Evolutionary conservation across 768 basidiomycete species (phyloP).

Genomic region (Mycena amicta): DNA sequence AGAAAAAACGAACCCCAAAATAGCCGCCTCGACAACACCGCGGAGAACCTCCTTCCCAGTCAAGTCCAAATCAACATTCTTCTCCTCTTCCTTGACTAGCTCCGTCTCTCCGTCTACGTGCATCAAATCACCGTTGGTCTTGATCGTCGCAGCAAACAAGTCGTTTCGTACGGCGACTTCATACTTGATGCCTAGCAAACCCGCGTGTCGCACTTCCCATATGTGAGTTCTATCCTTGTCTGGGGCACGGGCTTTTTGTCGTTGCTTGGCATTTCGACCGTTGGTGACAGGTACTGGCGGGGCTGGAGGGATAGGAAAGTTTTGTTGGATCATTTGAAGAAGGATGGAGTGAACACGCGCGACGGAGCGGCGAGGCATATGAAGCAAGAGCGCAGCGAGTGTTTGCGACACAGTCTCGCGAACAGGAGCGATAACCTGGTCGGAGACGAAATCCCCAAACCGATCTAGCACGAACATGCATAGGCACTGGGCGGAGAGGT

Average conservation of each 20-base stretch:
- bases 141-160: constrained; percentile 54
- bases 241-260: constrained; percentile 1
- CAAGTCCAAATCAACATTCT: constrained; percentile 29
- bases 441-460: constrained; percentile 97
- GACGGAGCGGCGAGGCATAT: constrained; percentile 84
- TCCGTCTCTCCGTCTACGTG: constrained; percentile 18
- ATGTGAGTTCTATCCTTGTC: constrained; percentile 61
- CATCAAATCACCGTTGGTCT: constrained; percentile 10
- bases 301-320: constrained; percentile 52
- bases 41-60: constrained; percentile 62
- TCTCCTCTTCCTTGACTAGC: constrained; percentile 14
- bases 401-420: constrained; percentile 96
- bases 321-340: constrained; percentile 92
- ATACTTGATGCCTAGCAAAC: constrained; percentile 94
- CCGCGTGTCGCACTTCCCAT: constrained; percentile 99
- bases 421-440: constrained; percentile 96
- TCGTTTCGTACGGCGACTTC: constrained; percentile 93
- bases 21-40: constrained; percentile 87
- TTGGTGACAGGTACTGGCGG: constrained; percentile 24
- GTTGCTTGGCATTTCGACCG: constrained; percentile 25
- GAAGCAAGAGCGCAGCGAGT: constrained; percentile 82
- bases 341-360: constrained; percentile 81
- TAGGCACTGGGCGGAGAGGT: constrained; percentile 81
- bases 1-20: constrained; percentile 71
- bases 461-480: constrained; percentile 92